Evolutionary conservation across 1,139 yeast species (phyloP).

Genomic region (Yamadazyma taylorii): DNA sequence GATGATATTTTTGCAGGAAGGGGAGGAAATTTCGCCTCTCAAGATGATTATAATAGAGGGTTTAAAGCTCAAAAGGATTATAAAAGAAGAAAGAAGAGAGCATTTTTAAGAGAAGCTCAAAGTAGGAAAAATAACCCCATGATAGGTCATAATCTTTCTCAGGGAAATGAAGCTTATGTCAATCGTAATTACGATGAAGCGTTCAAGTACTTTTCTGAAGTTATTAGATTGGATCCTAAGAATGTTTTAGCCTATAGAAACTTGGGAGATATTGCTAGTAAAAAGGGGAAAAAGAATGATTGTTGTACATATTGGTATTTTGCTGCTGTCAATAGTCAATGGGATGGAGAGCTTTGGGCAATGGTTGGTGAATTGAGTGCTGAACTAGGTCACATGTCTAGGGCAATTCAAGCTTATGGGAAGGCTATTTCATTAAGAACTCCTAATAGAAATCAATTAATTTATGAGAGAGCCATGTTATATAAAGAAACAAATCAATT

Average conservation of each 20-base stretch:
- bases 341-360: slow-evolving; percentile 82
- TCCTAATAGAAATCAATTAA: slow-evolving; percentile 51
- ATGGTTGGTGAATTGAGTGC: slow-evolving; percentile 75
- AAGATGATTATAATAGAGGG: neutral
- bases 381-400: slow-evolving; percentile 70
- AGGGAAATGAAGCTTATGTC: slow-evolving; percentile 81
- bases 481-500: slow-evolving; percentile 64
- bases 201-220: slow-evolving; percentile 64
- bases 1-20: slow-evolving; percentile 2
- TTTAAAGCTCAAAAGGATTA: neutral
- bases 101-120: slow-evolving; percentile 11
- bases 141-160: slow-evolving; percentile 37
- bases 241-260: slow-evolving; percentile 84
- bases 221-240: slow-evolving; percentile 71
- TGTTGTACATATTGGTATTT: slow-evolving; percentile 77
- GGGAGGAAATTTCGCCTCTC: neutral
- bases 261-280: slow-evolving; percentile 78
- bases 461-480: slow-evolving; percentile 62
- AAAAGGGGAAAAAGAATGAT: slow-evolving; percentile 63
- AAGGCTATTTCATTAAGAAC: slow-evolving; percentile 64
- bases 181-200: slow-evolving; percentile 66
- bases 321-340: slow-evolving; percentile 54
- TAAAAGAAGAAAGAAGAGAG: slow-evolving; percentile 4
- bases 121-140: slow-evolving; percentile 5
- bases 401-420: slow-evolving; percentile 81